Base-by-base conservation (phyloP, 345 rosid genomes). In the Eucalyptus brandiana region DNA sequence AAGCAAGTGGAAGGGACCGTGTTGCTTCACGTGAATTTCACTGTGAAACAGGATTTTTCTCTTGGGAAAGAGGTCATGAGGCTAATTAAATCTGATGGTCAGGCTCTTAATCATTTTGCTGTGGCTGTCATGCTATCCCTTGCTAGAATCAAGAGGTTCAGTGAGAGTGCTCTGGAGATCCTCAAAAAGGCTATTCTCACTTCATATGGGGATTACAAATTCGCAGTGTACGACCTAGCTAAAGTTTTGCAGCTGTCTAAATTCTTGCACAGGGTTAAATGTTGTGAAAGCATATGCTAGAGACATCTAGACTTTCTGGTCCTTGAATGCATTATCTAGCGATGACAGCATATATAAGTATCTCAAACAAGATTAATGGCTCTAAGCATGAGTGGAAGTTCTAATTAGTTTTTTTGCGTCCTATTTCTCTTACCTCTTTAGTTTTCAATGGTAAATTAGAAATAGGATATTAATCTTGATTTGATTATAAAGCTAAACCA, bases 21-120 rank as follows among this genome's bases (percentile, higher is more conserved):
- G 88, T 91, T 96, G 93, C 97, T 97, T 92, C 99, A 96, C 91
- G 89, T 97, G 60, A 97, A 97, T 93, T 97, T 97, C 6, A 94
- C 99, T 1, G 98, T 96, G 92, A 97, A 97, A 95, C 99, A 97
- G 94, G 99, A 96, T 92, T 96, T 97, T 90, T 94, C 99, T 14
- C 44, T 97, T 83, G 97, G 94, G 87, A 94, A 94, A 91, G 98
- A 94, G 95, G 95, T 96, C 89, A 90, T 96, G 83, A 92, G 94
- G 85, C 91, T 97, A 30, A 92, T 97, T 83, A 97, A 95, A 91
- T 92, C 93, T 50, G 93, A 94, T 89, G 86, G 92, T 69, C 91
- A 93, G 44, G 94, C 94, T 49, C 91, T 97, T 88, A 96, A 95
- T 92, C 95, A 94, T 94, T 97, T 97, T 85, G 88, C 94, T 1